These are phyloP conservation scores for Hamigera avellanea DNA, from an alignment of 495 filamentous ascomycete species.

Conservation along the genomic window DNA sequence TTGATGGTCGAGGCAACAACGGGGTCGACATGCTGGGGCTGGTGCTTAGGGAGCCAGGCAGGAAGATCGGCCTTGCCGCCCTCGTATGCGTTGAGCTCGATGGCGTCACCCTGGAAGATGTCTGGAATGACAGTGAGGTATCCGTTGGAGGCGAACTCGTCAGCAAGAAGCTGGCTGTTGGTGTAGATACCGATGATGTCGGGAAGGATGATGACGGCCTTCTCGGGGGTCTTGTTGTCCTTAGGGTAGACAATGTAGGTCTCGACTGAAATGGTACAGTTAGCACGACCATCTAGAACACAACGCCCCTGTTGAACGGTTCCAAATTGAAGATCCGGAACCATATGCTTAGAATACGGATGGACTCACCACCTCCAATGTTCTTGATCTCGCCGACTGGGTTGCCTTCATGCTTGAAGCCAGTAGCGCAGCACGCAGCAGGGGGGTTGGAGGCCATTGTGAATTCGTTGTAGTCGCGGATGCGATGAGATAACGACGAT, in stretches of 20 bases:
- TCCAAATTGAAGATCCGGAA: constrained; percentile 22
- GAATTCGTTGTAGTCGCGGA: not conserved
- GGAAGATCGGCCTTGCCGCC: constrained; percentile 45
- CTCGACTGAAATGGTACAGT: constrained; percentile 16
- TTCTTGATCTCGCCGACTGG: constrained; percentile 30
- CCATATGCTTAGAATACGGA: not conserved
- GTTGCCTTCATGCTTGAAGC: constrained; percentile 38
- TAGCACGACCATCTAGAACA: not conserved
- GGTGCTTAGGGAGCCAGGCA: constrained; percentile 50
- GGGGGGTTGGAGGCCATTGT: constrained; percentile 49
- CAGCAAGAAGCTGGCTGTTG: constrained; percentile 72
- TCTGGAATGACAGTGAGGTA: constrained; percentile 71
- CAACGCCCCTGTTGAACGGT: no score
- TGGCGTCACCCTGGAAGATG: constrained; percentile 60
- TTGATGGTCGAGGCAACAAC: constrained; percentile 49
- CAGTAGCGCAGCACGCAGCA: constrained; percentile 43
- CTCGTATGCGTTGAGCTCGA: constrained; percentile 42
- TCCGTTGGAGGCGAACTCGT: constrained; percentile 72
- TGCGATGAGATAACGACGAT: no score
- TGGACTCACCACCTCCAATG: constrained; percentile 24
- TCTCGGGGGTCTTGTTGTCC: constrained; percentile 28
- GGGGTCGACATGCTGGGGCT: constrained; percentile 46
- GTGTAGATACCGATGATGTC: constrained; percentile 64
- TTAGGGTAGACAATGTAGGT: constrained; percentile 33
- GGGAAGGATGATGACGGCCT: constrained; percentile 37